A percentile compares a stretch with the other conserved stretches of the same genome.
Conservation (phyloP, 306 rosid species). For the Leucaena leucocephala region DNA sequence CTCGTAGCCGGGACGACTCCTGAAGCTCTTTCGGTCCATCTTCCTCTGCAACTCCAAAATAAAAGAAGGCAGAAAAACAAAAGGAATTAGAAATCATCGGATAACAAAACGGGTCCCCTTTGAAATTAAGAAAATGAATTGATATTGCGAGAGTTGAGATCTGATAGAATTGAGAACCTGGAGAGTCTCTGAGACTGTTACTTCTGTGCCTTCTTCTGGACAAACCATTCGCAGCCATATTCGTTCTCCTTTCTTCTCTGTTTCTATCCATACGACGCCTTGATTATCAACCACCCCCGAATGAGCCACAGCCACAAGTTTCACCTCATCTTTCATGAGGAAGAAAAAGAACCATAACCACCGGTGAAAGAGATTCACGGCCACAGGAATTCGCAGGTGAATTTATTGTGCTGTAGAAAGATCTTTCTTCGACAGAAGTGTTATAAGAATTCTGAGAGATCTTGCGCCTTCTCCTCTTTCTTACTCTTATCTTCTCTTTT, state of each 20-base stretch:
- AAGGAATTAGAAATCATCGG: conserved; percentile 28
- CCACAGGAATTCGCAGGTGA: conserved; percentile 18
- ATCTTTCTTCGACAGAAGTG: neutral
- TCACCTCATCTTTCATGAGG: conserved; percentile 36
- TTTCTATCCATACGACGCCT: conserved; percentile 77
- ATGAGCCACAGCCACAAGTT: conserved; percentile 42
- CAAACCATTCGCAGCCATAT: conserved; percentile 44
- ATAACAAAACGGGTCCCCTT: neutral
- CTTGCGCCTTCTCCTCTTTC: neutral
- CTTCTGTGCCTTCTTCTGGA: conserved; percentile 74
- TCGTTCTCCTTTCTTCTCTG: conserved; percentile 73
- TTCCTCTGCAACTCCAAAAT: too few species aligned
- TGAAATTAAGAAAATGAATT: neutral
- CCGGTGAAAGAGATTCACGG: conserved; percentile 16
- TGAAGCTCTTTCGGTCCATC: conserved; percentile 60
- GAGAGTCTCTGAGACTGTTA: conserved; percentile 85
- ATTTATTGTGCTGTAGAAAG: conserved; percentile 33
- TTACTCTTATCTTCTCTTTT: conserved; percentile 32
- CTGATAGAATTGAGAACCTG: conserved; percentile 73
- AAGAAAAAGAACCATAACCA: conserved; percentile 44
- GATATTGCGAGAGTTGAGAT: conserved; percentile 51
- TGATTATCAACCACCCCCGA: conserved; percentile 18
- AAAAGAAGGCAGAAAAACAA: too few species aligned
- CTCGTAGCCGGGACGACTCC: conserved; percentile 82
- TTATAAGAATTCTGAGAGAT: conserved; percentile 36